A percentile compares a stretch with the other conserved stretches of the same genome.
Evolutionary conservation across 495 filamentous ascomycete genomes (phyloP).

Genomic region (Clavariopsis aquatica): DNA sequence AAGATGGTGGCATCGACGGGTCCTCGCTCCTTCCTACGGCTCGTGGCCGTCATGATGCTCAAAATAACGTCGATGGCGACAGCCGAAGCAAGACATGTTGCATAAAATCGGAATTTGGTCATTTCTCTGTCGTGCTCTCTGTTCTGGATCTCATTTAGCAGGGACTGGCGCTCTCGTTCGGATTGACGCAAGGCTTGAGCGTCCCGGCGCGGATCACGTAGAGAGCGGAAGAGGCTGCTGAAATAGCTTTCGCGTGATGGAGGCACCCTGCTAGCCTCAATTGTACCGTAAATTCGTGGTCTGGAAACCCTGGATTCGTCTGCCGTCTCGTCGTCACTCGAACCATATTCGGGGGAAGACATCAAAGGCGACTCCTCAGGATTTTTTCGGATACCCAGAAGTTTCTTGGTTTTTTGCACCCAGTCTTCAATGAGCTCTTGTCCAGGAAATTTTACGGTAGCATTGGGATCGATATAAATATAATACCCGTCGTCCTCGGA

Average conservation of each 20-base stretch:
- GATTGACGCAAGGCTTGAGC: conserved; percentile 12
- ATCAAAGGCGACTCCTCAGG: conserved; percentile 10
- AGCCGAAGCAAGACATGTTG: conserved; percentile 23
- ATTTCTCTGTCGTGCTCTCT: conserved; percentile 28
- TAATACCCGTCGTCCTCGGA: conserved; percentile 43
- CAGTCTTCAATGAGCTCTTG: conserved; percentile 26
- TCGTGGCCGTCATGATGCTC: conserved; percentile 24
- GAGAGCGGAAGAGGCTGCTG: conserved; percentile 24
- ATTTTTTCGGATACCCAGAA: conserved; percentile 16
- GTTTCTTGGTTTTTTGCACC: conserved; percentile 16
- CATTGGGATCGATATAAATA: conserved; percentile 47
- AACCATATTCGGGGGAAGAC: conserved; percentile 2
- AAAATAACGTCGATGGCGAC: conserved; percentile 31
- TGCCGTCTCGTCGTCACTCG: conserved; percentile 24
- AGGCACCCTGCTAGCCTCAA: neutral
- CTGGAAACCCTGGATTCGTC: conserved; percentile 15
- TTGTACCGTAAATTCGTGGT: conserved; percentile 13
- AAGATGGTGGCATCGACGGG: conserved; percentile 21
- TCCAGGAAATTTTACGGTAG: conserved; percentile 29
- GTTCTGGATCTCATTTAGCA: conserved; percentile 23
- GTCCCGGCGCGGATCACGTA: conserved; percentile 15
- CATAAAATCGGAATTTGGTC: conserved; percentile 29
- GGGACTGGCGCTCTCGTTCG: conserved; percentile 17
- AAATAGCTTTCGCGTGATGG: conserved; percentile 24
- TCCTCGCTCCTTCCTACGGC: conserved; percentile 30